A percentile compares a stretch with the other conserved stretches of the same genome.
Conservation (phyloP, 805 yeast genomes). For the Isabelozyma gotoi region DNA sequence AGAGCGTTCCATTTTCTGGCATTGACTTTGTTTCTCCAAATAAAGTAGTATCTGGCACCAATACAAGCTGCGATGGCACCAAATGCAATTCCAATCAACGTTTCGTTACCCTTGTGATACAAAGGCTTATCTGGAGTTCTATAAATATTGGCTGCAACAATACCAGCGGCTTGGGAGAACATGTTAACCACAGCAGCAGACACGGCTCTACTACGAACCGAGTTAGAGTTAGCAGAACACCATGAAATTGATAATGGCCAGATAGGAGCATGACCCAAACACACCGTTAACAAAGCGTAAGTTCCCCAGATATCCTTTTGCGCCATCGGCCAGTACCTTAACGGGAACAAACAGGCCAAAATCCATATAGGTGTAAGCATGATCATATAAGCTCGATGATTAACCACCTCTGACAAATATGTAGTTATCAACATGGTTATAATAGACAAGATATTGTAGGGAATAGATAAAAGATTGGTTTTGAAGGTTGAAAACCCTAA, state of each 20-base stretch:
- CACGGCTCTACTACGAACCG: slow-evolving; percentile 64
- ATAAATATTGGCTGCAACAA: slow-evolving; percentile 57
- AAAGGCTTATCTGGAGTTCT: slow-evolving; percentile 56
- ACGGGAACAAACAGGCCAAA: slow-evolving; percentile 19
- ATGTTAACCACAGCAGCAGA: slow-evolving; percentile 66
- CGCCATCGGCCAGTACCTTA: slow-evolving; percentile 42
- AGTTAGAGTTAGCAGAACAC: slow-evolving; percentile 61
- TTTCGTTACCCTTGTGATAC: slow-evolving; percentile 57
- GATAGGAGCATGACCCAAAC: slow-evolving; percentile 47
- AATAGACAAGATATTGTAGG: slow-evolving; percentile 34
- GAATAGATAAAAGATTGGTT: slow-evolving; percentile 53
- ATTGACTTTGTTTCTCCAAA: slow-evolving; percentile 41
- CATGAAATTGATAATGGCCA: slow-evolving; percentile 59
- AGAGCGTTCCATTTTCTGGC: slow-evolving; percentile 51
- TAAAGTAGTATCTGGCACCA: slow-evolving; percentile 36
- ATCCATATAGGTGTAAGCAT: slow-evolving; percentile 15
- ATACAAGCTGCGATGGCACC: slow-evolving; percentile 28
- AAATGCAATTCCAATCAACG: slow-evolving; percentile 34
- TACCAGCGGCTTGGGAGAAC: slow-evolving; percentile 58
- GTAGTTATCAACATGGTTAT: slow-evolving; percentile 19
- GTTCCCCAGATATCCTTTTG: slow-evolving; percentile 43
- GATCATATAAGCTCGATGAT: slow-evolving; percentile 15
- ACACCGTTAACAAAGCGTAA: slow-evolving; percentile 34
- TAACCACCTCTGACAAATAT: slow-evolving; percentile 21
- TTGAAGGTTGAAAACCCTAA: slow-evolving; percentile 55